Percentiles rank a stretch among this genome's conserved stretches.
These are phyloP conservation scores for Cytospora paraplurivora DNA, from an alignment of 2,329 filamentous ascomycete species.

Conservation along the genomic window DNA sequence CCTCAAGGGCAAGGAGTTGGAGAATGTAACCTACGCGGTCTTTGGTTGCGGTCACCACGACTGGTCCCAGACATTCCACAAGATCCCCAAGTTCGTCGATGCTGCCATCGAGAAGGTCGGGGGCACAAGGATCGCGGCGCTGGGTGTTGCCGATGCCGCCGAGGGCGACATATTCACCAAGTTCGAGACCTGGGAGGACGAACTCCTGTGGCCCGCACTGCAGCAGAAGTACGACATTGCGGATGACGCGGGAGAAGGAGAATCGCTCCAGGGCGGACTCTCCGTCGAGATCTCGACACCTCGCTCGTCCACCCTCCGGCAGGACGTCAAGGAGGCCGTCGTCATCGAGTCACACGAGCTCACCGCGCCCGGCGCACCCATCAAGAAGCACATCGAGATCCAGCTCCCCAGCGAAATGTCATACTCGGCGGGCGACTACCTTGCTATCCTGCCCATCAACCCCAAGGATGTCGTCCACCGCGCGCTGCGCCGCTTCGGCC, in stretches of 20 bases:
- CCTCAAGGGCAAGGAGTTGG: slow-evolving; percentile 49
- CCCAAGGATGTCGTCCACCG: slow-evolving; percentile 61
- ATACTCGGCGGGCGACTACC: slow-evolving; percentile 74
- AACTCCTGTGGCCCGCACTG: slow-evolving; percentile 50
- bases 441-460: slow-evolving; percentile 73
- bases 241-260: slow-evolving; percentile 13
- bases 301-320: slow-evolving; percentile 57
- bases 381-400: slow-evolving; percentile 67
- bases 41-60: slow-evolving; percentile 66
- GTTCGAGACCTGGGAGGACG: slow-evolving; percentile 65
- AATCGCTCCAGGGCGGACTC: slow-evolving; percentile 37
- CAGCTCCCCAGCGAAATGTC: slow-evolving; percentile 65
- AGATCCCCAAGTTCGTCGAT: slow-evolving; percentile 64
- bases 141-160: slow-evolving; percentile 60
- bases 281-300: slow-evolving; percentile 53
- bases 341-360: slow-evolving; percentile 56
- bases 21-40: slow-evolving; percentile 63
- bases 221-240: slow-evolving; percentile 39
- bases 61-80: slow-evolving; percentile 64
- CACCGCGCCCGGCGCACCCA: slow-evolving; percentile 49
- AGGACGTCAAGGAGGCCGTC: slow-evolving; percentile 61
- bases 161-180: slow-evolving; percentile 64
- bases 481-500: slow-evolving; percentile 63
- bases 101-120: slow-evolving; percentile 51
- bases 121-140: slow-evolving; percentile 46